These are phyloP conservation scores for Rhodotorula mucilaginosa DNA, from an alignment of 1,284 basidiomycete species.

Conservation along the genomic window DNA sequence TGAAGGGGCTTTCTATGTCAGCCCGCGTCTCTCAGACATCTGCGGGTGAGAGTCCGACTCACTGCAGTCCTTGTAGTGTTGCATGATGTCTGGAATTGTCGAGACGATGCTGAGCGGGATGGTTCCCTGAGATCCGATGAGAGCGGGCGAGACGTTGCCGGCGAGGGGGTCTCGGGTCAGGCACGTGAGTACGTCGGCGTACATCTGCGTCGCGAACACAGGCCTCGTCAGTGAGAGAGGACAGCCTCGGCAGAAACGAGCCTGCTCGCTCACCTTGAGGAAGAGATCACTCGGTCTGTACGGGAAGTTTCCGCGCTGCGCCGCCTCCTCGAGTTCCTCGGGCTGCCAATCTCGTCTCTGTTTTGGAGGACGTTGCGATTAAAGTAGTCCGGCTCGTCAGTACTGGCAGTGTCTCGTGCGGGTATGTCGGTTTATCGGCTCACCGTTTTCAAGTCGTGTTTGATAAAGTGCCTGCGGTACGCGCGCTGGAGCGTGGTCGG, in stretches of 20 bases:
- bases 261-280: conserved; percentile 49
- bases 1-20: neutral
- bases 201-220: conserved; percentile 52
- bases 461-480: conserved; percentile 44
- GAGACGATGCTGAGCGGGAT: conserved; percentile 58
- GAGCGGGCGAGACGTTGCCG: conserved; percentile 57
- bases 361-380: no score
- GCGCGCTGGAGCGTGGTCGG: conserved; percentile 40
- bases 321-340: conserved; percentile 52
- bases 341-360: conserved; percentile 41
- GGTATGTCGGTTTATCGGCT: neutral
- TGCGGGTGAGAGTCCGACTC: conserved; percentile 5
- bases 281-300: conserved; percentile 53
- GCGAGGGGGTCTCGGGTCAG: conserved; percentile 57
- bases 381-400: neutral
- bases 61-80: conserved; percentile 48
- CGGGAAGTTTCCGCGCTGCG: conserved; percentile 52
- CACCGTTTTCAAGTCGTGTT: conserved; percentile 43
- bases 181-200: conserved; percentile 56
- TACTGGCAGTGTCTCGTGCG: no score
- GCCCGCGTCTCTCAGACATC: no score
- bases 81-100: conserved; percentile 63
- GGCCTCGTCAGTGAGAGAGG: neutral
- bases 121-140: conserved; percentile 58
- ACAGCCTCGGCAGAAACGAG: neutral